These are phyloP conservation scores for Neurospora tetraspora DNA, from an alignment of 495 filamentous ascomycete genomes.

Conservation along the genomic window DNA sequence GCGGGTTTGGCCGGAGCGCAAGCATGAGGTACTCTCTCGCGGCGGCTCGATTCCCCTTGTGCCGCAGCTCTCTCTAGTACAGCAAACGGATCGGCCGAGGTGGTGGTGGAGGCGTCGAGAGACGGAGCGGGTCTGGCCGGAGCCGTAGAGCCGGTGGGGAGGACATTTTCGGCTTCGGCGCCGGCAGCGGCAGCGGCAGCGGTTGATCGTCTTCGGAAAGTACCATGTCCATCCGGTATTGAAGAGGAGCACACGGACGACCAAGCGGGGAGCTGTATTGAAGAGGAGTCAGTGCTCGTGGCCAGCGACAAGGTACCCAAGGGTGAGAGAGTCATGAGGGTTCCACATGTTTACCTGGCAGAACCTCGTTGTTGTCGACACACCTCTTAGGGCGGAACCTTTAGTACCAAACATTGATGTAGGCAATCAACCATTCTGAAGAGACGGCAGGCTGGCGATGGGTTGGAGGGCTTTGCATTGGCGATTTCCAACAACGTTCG, in stretches of 20 bases:
- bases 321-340: neutral
- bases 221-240: neutral
- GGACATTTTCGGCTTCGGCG: neutral
- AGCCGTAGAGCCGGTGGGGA: slow-evolving; percentile 6
- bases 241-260: neutral
- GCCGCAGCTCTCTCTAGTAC: neutral
- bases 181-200: neutral
- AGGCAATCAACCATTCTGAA: slow-evolving; percentile 5
- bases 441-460: neutral
- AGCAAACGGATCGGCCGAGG: neutral
- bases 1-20: neutral
- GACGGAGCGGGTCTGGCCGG: slow-evolving; percentile 13
- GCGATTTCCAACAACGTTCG: neutral
- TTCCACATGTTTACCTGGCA: neutral
- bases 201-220: neutral
- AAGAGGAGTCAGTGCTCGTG: neutral
- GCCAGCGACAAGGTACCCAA: neutral
- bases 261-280: neutral
- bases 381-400: slow-evolving; percentile 14
- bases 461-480: neutral
- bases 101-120: neutral
- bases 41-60: neutral
- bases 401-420: slow-evolving; percentile 19
- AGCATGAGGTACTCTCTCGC: neutral
- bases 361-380: neutral